These are phyloP conservation scores for Mycena sp. DNA, from an alignment of 1,284 basidiomycete genomes.

Conservation along the genomic window DNA sequence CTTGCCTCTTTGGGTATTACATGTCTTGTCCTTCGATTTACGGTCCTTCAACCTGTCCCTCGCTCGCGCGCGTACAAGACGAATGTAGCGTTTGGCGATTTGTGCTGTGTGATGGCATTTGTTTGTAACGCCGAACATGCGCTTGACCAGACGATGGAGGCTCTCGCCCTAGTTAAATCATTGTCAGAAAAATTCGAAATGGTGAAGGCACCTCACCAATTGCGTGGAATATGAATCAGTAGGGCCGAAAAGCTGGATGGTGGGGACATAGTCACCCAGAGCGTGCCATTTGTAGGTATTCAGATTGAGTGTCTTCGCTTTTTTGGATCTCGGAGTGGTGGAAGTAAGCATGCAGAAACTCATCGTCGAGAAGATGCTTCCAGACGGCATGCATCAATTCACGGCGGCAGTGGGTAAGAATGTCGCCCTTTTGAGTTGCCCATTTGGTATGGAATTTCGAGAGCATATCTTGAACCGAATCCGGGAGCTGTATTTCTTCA, in stretches of 20 bases:
- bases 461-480: slow-evolving; percentile 23
- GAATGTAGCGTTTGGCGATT: slow-evolving; percentile 21
- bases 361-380: slow-evolving; percentile 34
- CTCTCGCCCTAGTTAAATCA: slow-evolving; percentile 27
- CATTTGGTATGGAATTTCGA: slow-evolving; percentile 17
- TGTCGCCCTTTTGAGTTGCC: slow-evolving; percentile 24
- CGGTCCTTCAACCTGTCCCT: too few species aligned
- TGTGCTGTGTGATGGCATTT: slow-evolving; percentile 23
- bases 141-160: slow-evolving; percentile 31
- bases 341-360: slow-evolving; percentile 43
- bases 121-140: slow-evolving; percentile 30
- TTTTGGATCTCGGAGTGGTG: neutral
- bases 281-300: slow-evolving; percentile 46
- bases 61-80: slow-evolving; percentile 1
- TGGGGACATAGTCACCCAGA: slow-evolving; percentile 42
- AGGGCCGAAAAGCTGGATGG: slow-evolving; percentile 43
- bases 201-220: slow-evolving; percentile 11
- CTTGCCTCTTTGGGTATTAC: too few species aligned
- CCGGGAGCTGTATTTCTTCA: slow-evolving; percentile 30
- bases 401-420: slow-evolving; percentile 38
- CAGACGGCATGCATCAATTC: slow-evolving; percentile 46
- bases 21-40: too few species aligned
- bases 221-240: slow-evolving; percentile 42
- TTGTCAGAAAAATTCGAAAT: neutral
- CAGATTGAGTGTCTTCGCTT: slow-evolving; percentile 33